These are phyloP conservation scores for Fusarium keratoplasticum DNA, from an alignment of 2,329 filamentous ascomycete species.

Conservation along the genomic window DNA sequence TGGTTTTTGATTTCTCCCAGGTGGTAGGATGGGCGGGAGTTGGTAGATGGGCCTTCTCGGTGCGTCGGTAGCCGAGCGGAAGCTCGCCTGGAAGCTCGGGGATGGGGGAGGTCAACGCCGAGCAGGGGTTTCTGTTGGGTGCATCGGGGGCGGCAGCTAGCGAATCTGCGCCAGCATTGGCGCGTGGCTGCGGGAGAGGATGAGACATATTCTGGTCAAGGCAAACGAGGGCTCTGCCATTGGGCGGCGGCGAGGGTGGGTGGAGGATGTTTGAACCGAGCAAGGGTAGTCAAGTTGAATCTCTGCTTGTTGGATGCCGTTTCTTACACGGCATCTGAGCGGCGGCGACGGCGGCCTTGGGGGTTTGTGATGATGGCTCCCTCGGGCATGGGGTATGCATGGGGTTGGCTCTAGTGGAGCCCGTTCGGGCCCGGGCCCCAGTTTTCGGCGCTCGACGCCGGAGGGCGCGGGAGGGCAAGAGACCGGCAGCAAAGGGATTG, in stretches of 20 bases:
- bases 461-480: conserved; percentile 21
- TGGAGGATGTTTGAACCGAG: conserved; percentile 13
- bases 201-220: conserved; percentile 42
- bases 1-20: conserved; percentile 40
- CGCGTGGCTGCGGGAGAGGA: conserved; percentile 21
- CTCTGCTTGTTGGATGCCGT: not conserved
- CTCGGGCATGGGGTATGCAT: conserved; percentile 7
- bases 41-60: conserved; percentile 28
- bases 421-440: conserved; percentile 33
- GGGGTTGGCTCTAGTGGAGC: conserved; percentile 16
- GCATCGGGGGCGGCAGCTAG: conserved; percentile 10
- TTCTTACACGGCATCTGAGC: conserved; percentile 19
- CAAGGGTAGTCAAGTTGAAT: conserved; percentile 22
- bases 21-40: conserved; percentile 35
- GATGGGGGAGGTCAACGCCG: conserved; percentile 37
- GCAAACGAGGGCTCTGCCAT: conserved; percentile 23
- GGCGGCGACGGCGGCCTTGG: not conserved
- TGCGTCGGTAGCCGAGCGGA: conserved; percentile 44
- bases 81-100: conserved; percentile 37
- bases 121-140: conserved; percentile 28
- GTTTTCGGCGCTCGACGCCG: conserved; percentile 22
- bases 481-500: not conserved
- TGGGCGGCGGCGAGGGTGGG: conserved; percentile 21
- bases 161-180: conserved; percentile 20
- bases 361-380: conserved; percentile 1